Conservation (phyloP, 805 yeast species). For the Saccharomycopsis javanensis region DNA sequence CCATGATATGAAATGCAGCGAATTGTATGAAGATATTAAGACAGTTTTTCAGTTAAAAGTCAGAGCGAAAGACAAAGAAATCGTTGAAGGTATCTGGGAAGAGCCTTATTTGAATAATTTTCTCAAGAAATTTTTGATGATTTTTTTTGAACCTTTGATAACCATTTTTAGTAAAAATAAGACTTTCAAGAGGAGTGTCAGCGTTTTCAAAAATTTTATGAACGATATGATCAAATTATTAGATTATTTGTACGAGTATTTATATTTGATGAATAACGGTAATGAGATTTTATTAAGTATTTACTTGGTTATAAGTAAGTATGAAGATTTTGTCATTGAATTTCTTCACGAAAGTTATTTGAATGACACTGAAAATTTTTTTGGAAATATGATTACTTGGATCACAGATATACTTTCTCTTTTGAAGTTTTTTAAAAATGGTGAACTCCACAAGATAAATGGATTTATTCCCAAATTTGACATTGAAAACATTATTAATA, state of each 20-base stretch:
- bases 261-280: conserved; percentile 37
- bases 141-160: conserved; percentile 68
- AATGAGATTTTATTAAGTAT: conserved; percentile 60
- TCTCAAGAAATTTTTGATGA: conserved; percentile 59
- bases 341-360: conserved; percentile 76
- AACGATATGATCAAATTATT: conserved; percentile 53
- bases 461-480: conserved; percentile 4
- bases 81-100: conserved; percentile 70
- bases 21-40: conserved; percentile 9
- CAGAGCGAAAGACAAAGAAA: conserved; percentile 57
- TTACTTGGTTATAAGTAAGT: conserved; percentile 55
- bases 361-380: conserved; percentile 65
- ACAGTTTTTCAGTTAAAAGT: conserved; percentile 11
- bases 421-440: conserved; percentile 46
- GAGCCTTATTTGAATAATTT: conserved; percentile 75
- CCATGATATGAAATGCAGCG: neutral
- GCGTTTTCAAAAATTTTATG: conserved; percentile 55
- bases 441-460: conserved; percentile 2
- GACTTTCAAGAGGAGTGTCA: conserved; percentile 53
- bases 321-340: conserved; percentile 60
- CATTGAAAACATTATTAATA: neutral
- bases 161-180: conserved; percentile 52
- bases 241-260: conserved; percentile 39
- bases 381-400: conserved; percentile 68
- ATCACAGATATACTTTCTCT: conserved; percentile 54